Base-by-base conservation (phyloP, 805 yeast genomes). In the Wickerhamiella cacticola region DNA sequence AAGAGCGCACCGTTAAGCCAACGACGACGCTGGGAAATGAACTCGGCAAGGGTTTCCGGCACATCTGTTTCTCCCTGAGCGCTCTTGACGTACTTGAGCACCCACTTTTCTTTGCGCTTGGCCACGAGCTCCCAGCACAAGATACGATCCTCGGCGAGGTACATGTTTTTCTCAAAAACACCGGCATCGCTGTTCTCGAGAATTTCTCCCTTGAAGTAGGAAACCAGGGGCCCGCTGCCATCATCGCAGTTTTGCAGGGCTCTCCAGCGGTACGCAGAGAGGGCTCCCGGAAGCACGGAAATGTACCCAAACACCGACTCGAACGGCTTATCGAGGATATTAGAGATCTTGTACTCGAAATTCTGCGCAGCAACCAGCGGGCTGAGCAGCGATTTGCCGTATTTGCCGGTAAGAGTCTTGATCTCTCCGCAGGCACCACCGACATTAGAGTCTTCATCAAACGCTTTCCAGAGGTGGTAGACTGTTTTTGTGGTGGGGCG, bases 391-490 rank as follows among this genome's bases (percentile, higher is more conserved):
- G 88, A 85, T 21, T 68, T 58, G 75, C 96, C 86, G 24, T 79
- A 82, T 57, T 79, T 82, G 39, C 98, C 99, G 58, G 86, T 87
- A 84, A 89, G 81, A 0, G 97, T 86, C 53, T 82, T 82, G 60
- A 92, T 88, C 64, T 92, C 97, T 53, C 99, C 99, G 12, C 97
- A 96, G 1, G 95, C 98, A 53, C 99, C 99, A 0, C 96, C 99
- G 46, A 92, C 95, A 58, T 89, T 88, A 1, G 96, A 87, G 61
- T 92, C 96, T 56, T 79, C 74, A 63, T 92, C 98, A 64, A 92
- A 92, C 0, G 96, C 94, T 64, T 92, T 92, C 99, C 99, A 92
- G 51, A 92, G 69, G 56, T 89, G 92, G 60, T 92, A 94, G 22
- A 89, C 70, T 0, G 97, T 89, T 46, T 82, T 79, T 41, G 76